Evolutionary conservation across 75 land plant species (phyloP), one percentile per base, ranked within the genome.

Genomic region (Cunninghamia lanceolata): DNA sequence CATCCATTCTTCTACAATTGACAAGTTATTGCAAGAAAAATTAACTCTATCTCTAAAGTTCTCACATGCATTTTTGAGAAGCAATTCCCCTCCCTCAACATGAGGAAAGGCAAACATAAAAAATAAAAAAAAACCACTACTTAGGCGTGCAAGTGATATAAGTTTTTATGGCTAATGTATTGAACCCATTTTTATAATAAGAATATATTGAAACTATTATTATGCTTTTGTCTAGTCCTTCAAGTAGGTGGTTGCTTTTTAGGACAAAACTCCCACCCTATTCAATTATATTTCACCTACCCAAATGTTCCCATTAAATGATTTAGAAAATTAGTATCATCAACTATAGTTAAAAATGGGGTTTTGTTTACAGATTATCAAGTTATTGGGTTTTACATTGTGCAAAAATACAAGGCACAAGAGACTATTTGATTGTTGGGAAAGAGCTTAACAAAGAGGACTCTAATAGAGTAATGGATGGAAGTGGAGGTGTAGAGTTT

Each of bases 1-100:
- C n/a, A n/a, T n/a, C n/a, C n/a, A n/a, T n/a, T n/a, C n/a, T n/a
- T n/a, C n/a, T n/a, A n/a, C n/a, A n/a, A n/a, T n/a, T n/a, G n/a
- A n/a, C n/a, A n/a, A n/a, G n/a, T n/a, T n/a, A n/a, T n/a, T n/a
- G n/a, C n/a, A n/a, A n/a, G n/a, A n/a, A n/a, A n/a, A n/a, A n/a
- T n/a, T n/a, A n/a, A n/a, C n/a, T n/a, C 92, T 17, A 94, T 93
- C 19, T 83, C 92, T 14, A 91, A 95, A 28, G 94, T 93, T 0
- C 89, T 96, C 10, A 89, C 92, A 32, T 92, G 95, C 86, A 88
- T 96, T 1, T 71, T 90, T 7, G 98, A 96, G 88, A 96, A 94
- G 86, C 90, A 94, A 9, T 89, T 96, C 9, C 84, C 88, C 76
- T 63, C 87, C 46, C 89, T 93, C 47, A 88, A 95, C 87, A 87